Evolutionary conservation across 2,329 filamentous ascomycete species (phyloP).

Genomic region (Diaporthe aspalathi): DNA sequence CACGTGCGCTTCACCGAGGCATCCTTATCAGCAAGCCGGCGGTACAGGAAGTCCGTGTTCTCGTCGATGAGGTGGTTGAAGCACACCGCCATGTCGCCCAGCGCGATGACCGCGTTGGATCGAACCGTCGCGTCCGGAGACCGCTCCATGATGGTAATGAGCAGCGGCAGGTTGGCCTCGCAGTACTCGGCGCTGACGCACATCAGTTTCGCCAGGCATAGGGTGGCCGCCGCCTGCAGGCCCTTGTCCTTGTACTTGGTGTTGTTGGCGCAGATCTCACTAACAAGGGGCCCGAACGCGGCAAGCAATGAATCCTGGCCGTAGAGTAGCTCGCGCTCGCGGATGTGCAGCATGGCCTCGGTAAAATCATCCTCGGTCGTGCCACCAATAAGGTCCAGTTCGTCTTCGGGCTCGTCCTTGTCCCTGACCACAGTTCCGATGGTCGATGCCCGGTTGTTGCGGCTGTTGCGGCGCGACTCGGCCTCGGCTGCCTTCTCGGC

Average conservation of each 20-base stretch:
- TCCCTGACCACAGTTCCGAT: constrained; percentile 50
- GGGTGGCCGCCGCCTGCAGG: constrained; percentile 90
- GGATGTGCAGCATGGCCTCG: constrained; percentile 85
- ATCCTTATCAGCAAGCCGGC: constrained; percentile 88
- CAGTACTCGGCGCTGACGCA: constrained; percentile 98
- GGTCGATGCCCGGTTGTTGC: constrained; percentile 42
- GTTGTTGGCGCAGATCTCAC: constrained; percentile 95
- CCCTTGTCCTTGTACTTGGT: constrained; percentile 90
- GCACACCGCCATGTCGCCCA: constrained; percentile 99
- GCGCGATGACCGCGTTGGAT: constrained; percentile 94
- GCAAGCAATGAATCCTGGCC: constrained; percentile 86
- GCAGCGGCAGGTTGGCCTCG: constrained; percentile 88
- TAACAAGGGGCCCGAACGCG: constrained; percentile 89
- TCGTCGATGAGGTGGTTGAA: constrained; percentile 99
- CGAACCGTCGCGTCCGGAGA: constrained; percentile 92
- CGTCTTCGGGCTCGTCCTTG: constrained; percentile 79
- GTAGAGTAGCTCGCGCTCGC: constrained; percentile 85
- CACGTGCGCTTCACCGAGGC: constrained; percentile 95
- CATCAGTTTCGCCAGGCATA: constrained; percentile 98
- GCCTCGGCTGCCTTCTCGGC: constrained; percentile 56
- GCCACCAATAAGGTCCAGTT: constrained; percentile 95
- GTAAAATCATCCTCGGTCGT: constrained; percentile 96
- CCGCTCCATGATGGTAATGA: constrained; percentile 98
- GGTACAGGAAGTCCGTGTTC: constrained; percentile 98
- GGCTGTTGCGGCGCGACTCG: constrained; percentile 46